phyloP scores from a whole-genome alignment of 179 eudicot genomes.

The Sideroxylon spinosum region DNA sequence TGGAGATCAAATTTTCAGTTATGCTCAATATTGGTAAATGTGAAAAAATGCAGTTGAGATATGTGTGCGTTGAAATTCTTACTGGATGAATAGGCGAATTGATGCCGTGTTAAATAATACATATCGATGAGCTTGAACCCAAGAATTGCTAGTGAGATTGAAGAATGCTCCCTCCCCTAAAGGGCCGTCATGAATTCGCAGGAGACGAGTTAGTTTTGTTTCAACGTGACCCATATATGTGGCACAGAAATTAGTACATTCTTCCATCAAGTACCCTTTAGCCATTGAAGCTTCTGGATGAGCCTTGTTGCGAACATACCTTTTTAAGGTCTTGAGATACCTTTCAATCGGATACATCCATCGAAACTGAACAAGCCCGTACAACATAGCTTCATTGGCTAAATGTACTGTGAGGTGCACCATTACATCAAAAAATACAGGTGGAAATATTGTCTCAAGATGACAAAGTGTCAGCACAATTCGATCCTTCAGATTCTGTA shows the following conservation, averaged over 20 bases:
- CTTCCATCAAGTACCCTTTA: constrained; percentile 8
- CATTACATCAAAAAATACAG: background rate
- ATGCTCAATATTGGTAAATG: too few relatives aligned
- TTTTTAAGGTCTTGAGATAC: background rate
- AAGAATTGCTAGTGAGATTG: background rate
- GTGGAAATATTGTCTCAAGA: background rate
- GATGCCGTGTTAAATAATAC: background rate
- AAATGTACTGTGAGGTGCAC: background rate
- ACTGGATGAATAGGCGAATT: background rate
- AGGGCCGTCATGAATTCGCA: background rate
- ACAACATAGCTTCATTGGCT: background rate
- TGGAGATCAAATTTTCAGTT: too few relatives aligned
- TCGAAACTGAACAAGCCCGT: background rate
- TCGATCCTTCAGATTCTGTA: too few relatives aligned
- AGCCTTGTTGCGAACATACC: constrained; percentile 5
- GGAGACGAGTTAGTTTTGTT: background rate
- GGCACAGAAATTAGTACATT: constrained; percentile 6
- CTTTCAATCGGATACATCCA: constrained; percentile 19
- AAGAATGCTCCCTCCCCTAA: background rate
- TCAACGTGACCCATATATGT: background rate
- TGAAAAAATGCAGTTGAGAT: too few relatives aligned
- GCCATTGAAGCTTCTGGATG: constrained; percentile 9
- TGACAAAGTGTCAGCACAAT: background rate
- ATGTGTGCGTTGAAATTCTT: background rate
- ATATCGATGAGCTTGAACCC: background rate